Percentiles rank a stretch among this genome's conserved stretches.
phyloP scores from a whole-genome alignment of 192 early-diverging fungal genomes.

The Backusella luteola region DNA sequence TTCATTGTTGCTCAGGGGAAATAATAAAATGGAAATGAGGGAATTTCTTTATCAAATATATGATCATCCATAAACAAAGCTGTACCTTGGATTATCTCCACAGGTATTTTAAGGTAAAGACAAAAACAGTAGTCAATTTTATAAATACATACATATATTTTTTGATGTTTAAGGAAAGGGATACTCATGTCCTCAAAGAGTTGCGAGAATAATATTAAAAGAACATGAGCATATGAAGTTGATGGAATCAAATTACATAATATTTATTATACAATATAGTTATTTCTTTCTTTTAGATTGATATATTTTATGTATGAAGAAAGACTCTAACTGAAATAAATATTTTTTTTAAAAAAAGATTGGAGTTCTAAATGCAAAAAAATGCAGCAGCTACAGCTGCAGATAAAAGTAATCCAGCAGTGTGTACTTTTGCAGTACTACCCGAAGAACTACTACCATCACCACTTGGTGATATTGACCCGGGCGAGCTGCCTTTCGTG shows the following conservation, averaged over 20 bases:
- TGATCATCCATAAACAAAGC: neutral
- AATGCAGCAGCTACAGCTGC: neutral
- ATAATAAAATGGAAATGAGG: neutral
- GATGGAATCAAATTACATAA: neutral
- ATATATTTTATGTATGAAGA: neutral
- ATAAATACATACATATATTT: neutral
- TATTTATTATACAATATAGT: conserved; percentile 1
- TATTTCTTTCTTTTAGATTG: neutral
- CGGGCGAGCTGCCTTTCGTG: neutral
- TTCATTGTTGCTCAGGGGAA: neutral
- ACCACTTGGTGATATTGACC: neutral
- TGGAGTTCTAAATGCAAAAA: neutral
- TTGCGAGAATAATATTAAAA: neutral
- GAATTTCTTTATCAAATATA: neutral
- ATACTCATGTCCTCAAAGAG: neutral
- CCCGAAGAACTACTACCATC: neutral
- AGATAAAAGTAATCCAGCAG: neutral
- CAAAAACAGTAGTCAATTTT: neutral
- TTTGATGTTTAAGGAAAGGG: neutral
- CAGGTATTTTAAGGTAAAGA: neutral
- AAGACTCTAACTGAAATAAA: conserved; percentile 2
- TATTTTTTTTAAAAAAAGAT: neutral
- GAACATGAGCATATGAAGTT: neutral
- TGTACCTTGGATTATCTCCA: neutral
- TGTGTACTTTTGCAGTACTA: neutral